Evolutionary conservation across 2,329 filamentous ascomycete genomes (phyloP).

Genomic region (Ceratocystis diversiconidia): DNA sequence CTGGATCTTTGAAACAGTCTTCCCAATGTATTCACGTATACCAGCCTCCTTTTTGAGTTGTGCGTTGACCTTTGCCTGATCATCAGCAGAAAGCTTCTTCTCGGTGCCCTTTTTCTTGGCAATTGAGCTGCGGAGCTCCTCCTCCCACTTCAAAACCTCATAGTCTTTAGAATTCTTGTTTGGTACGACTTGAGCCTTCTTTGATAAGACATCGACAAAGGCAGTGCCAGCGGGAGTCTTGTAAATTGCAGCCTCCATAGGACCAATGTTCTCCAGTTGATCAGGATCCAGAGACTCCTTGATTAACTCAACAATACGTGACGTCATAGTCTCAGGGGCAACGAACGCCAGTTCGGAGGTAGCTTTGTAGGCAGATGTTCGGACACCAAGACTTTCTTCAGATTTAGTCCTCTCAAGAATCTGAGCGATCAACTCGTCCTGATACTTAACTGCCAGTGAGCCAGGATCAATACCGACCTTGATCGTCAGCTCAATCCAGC

Average conservation of each 20-base stretch:
- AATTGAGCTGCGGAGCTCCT: conserved; percentile 72
- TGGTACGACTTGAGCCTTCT: conserved; percentile 58
- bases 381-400: conserved; percentile 32
- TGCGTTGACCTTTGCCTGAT: conserved; percentile 77
- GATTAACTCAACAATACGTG: conserved; percentile 61
- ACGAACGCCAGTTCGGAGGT: conserved; percentile 89
- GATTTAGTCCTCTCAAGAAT: conserved; percentile 40
- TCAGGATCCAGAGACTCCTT: conserved; percentile 55
- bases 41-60: conserved; percentile 76
- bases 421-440: conserved; percentile 52
- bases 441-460: conserved; percentile 50
- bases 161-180: conserved; percentile 93
- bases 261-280: conserved; percentile 59
- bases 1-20: conserved; percentile 54
- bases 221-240: conserved; percentile 75
- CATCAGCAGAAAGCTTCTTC: conserved; percentile 81
- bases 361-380: conserved; percentile 64
- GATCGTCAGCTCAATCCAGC: conserved; percentile 83
- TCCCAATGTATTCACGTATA: conserved; percentile 59
- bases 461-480: conserved; percentile 73
- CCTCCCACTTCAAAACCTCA: conserved; percentile 92
- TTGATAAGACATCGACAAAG: conserved; percentile 82
- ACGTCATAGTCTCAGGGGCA: conserved; percentile 66
- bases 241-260: conserved; percentile 84
- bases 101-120: conserved; percentile 86